Base-by-base conservation (phyloP, 2,329 filamentous ascomycete species). In the Trichoderma koningii region DNA sequence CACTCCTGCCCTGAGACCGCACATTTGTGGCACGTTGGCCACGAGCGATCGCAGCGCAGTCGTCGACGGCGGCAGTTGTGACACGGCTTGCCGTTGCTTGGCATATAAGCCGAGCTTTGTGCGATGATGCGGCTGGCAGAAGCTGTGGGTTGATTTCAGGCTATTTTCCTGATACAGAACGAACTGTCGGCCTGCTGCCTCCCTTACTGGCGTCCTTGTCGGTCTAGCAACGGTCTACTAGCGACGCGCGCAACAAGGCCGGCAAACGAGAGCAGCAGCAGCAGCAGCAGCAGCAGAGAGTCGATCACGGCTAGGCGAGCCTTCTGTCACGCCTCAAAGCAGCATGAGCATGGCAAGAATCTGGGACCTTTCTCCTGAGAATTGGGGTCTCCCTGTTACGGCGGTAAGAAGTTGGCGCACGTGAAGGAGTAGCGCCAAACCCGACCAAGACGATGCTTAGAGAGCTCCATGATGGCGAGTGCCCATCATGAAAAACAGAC, bases 1-100 rank as follows among this genome's bases (percentile, higher is more conserved):
- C 86, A 89, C 69, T 84, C 79, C 72, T 84, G 78, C 30, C 84
- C 84, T 48, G 81, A 78, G 69, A 77, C 79, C 62, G 77, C 74
- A 73, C 86, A 88, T 76, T 88, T 88, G 70, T 83, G 80, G 73
- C 86, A 88, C 65, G 76, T 78, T 28, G 86, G 86, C 56, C 82
- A 76, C 41, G 85, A 87, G 66, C 83, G 80, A 74, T 89, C 86
- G 74, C 86, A 89, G 71, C 85, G 84, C 73, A 85, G 81, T 69
- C 86, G 65, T 66, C 62, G 65, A 52, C 65, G 65, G 55, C 65
- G 65, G 55, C 63, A 65, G 63, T 66, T 65, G 65, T 66, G 65
- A 64, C 65, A 66, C 55, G 65, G 56, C 19, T 66, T 66, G 65
- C 65, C 55, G 62, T 66, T 66, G 65, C 65, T 64, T 66, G 73